Base-by-base conservation (phyloP, 2,329 filamentous ascomycete species). In the Atkinsonella hypoxylon region DNA sequence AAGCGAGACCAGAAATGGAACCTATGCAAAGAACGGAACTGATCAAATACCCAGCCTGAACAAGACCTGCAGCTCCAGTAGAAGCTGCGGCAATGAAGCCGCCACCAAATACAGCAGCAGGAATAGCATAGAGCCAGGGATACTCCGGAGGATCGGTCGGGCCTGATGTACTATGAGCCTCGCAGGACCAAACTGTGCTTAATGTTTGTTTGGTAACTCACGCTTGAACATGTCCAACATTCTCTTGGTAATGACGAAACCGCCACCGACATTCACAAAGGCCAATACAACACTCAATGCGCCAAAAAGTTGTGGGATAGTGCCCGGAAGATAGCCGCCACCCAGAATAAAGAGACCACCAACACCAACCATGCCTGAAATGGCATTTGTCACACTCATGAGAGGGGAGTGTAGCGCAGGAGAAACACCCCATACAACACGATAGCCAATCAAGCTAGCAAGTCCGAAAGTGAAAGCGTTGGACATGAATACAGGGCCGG, bases 211-310 rank as follows among this genome's bases (percentile, higher is more conserved):
- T 13, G 22, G 31, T 2, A 41, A 64, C 76, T 59, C 61, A 74
- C 86, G 78, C 62, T 85, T 86, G 64, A 91, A 91, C 87, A 91
- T 91, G 64, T 95, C 89, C 42, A 95, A 73, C 89, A 95, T 95
- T 55, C 89, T 78, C 69, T 94, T 94, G 3, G 89, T 94, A 53
- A 95, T 88, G 42, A 94, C 85, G 54, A 95, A 95, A 0, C 89
- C 89, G 52, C 89, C 89, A 0, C 86, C 84, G 2, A 95, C 82
- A 57, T 95, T 95, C 55, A 94, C 86, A 62, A 93, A 95, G 0
- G 89, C 89, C 18, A 95, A 70, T 5, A 93, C 71, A 1, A 95
- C 89, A 1, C 88, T 94, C 1, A 81, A 67, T 2, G 89, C 86
- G 50, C 89, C 89, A 36, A 95, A 79, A 2, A 71, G 67, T 62